phyloP scores from a whole-genome alignment of 352 stramenopile genomes.

The Thraustotheca clavata region DNA sequence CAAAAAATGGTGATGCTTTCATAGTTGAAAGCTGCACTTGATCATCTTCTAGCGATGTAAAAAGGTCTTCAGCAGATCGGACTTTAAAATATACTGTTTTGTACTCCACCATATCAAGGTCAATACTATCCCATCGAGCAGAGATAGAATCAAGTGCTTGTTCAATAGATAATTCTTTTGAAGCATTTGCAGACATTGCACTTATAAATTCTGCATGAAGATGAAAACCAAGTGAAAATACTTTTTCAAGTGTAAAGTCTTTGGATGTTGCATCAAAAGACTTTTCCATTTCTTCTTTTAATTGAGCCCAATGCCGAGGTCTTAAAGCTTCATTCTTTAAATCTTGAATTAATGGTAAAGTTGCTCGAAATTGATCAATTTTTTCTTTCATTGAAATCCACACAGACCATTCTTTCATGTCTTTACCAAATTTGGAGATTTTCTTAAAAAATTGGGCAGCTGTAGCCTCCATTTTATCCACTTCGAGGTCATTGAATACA shows the following conservation, averaged over 20 bases:
- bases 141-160: slow-evolving; percentile 82
- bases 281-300: slow-evolving; percentile 85
- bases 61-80: slow-evolving; percentile 83
- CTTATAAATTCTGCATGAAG: slow-evolving; percentile 87
- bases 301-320: slow-evolving; percentile 78
- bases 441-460: slow-evolving; percentile 88
- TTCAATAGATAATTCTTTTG: slow-evolving; percentile 91
- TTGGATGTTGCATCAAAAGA: slow-evolving; percentile 64
- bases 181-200: slow-evolving; percentile 83
- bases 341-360: slow-evolving; percentile 89
- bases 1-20: slow-evolving; percentile 91
- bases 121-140: slow-evolving; percentile 76
- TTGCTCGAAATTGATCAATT: slow-evolving; percentile 90
- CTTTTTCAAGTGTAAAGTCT: slow-evolving; percentile 75
- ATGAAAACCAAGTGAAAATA: slow-evolving; percentile 85
- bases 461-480: slow-evolving; percentile 86
- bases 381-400: slow-evolving; percentile 91
- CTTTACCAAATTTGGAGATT: slow-evolving; percentile 88
- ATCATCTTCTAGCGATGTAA: slow-evolving; percentile 87
- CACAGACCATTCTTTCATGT: slow-evolving; percentile 88
- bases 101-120: slow-evolving; percentile 89
- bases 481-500: slow-evolving; percentile 87
- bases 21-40: slow-evolving; percentile 89
- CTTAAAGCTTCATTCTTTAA: slow-evolving; percentile 86
- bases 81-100: slow-evolving; percentile 93